phyloP scores from a whole-genome alignment of 106 monocot genomes.

The Dactylorhiza incarnata region DNA sequence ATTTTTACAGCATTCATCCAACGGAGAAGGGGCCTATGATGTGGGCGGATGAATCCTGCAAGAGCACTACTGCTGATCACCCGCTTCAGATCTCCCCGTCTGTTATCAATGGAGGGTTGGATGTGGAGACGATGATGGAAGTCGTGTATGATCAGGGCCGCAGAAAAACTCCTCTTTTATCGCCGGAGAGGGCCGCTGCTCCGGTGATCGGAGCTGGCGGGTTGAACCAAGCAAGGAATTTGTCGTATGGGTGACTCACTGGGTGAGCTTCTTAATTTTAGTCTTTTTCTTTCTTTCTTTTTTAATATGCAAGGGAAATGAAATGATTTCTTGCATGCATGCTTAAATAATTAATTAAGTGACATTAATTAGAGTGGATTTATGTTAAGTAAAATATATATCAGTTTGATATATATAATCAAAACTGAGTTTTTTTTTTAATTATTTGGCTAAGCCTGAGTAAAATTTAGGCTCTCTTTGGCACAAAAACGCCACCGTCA shows the following conservation, averaged over 20 bases:
- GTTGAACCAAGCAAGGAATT: background rate
- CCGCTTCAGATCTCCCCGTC: conserved; percentile 16
- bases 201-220: background rate
- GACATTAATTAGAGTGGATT: background rate
- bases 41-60: conserved; percentile 40
- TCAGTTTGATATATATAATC: background rate
- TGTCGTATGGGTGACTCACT: background rate
- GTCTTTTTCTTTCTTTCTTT: background rate
- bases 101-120: conserved; percentile 17
- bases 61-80: background rate
- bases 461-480: no score
- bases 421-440: background rate
- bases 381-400: background rate
- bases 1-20: conserved; percentile 4
- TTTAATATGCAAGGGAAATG: background rate
- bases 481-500: no score
- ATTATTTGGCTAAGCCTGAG: background rate
- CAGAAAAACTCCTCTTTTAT: background rate
- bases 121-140: conserved; percentile 17
- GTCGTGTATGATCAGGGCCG: conserved; percentile 15
- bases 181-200: background rate
- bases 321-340: background rate
- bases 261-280: background rate
- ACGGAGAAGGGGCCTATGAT: conserved; percentile 47
- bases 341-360: conserved; percentile 4